Evolutionary conservation across 192 early-diverging fungal species (phyloP).

Genomic region (Dimargaris verticillata): DNA sequence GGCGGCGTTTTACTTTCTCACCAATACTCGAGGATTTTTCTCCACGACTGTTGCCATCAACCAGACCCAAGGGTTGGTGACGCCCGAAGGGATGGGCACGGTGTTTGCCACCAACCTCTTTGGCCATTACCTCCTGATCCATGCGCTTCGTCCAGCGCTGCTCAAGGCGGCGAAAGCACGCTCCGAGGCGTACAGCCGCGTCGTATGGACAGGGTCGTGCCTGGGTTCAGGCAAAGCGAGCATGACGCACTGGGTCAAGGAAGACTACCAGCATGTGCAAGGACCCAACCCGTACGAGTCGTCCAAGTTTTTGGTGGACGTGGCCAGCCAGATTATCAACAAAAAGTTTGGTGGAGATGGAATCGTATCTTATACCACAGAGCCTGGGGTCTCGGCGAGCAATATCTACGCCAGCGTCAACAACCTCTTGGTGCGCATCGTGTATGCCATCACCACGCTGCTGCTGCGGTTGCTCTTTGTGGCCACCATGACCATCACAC

Average conservation of each 20-base stretch:
- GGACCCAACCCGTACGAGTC: constrained; percentile 28
- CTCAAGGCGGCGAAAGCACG: constrained; percentile 7
- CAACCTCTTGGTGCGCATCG: constrained; percentile 11
- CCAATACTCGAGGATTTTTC: constrained; percentile 22
- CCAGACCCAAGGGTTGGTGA: constrained; percentile 18
- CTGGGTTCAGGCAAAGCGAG: constrained; percentile 7
- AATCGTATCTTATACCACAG: constrained; percentile 18
- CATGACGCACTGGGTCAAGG: constrained; percentile 14
- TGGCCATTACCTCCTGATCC: constrained; percentile 27
- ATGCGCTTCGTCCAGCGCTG: background rate
- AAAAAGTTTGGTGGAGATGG: constrained; percentile 1
- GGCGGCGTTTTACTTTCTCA: constrained; percentile 12
- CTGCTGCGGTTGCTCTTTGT: constrained; percentile 15
- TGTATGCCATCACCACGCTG: constrained; percentile 9
- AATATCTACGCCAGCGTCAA: constrained; percentile 18
- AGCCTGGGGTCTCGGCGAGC: constrained; percentile 26
- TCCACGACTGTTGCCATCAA: constrained; percentile 23
- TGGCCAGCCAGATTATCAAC: constrained; percentile 19
- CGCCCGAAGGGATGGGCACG: constrained; percentile 22
- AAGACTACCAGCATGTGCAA: constrained; percentile 26
- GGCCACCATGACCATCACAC: constrained; percentile 18
- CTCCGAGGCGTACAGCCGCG: constrained; percentile 10
- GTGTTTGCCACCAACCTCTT: constrained; percentile 31
- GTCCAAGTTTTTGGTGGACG: constrained; percentile 30
- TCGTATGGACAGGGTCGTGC: constrained; percentile 28